phyloP scores from a whole-genome alignment of 768 basidiomycete species.

The Pleurotus salmoneostramineus region DNA sequence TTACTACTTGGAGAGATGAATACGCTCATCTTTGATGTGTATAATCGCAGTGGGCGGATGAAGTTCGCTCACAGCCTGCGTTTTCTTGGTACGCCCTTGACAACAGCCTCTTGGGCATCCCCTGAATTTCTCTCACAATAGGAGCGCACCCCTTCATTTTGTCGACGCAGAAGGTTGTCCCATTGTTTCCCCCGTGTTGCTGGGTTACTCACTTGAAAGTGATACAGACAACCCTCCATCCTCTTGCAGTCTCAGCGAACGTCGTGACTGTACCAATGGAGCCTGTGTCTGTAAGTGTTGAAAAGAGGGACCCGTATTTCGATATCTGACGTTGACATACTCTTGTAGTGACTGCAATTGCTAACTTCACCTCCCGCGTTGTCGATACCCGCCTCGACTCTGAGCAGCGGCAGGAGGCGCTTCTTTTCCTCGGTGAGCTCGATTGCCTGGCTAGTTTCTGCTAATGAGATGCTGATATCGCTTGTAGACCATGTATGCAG shows the following conservation, averaged over 20 bases:
- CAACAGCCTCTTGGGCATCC: no score
- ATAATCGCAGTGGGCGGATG: constrained; percentile 44
- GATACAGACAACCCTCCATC: constrained; percentile 34
- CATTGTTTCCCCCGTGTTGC: constrained; percentile 6
- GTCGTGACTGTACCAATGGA: constrained; percentile 39
- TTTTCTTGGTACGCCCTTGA: constrained; percentile 37
- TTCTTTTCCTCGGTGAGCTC: constrained; percentile 45
- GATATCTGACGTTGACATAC: constrained; percentile 6
- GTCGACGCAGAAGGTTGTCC: constrained; percentile 43
- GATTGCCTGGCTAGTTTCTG: no score
- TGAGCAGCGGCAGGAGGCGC: constrained; percentile 43
- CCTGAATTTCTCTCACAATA: constrained; percentile 7
- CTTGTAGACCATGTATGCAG: constrained; percentile 25
- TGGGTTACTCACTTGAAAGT: neutral
- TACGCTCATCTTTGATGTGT: neutral
- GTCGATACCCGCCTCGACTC: constrained; percentile 35
- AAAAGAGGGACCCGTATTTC: constrained; percentile 16
- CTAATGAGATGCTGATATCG: neutral
- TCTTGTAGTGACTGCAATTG: constrained; percentile 45
- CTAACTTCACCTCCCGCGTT: constrained; percentile 52
- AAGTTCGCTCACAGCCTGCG: constrained; percentile 33
- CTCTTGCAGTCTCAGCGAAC: constrained; percentile 47
- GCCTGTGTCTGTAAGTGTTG: constrained; percentile 35
- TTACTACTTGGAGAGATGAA: neutral
- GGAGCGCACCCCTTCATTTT: constrained; percentile 42